Base-by-base conservation (phyloP, 352 stramenopile genomes). In the Globisporangium carolinianum region DNA sequence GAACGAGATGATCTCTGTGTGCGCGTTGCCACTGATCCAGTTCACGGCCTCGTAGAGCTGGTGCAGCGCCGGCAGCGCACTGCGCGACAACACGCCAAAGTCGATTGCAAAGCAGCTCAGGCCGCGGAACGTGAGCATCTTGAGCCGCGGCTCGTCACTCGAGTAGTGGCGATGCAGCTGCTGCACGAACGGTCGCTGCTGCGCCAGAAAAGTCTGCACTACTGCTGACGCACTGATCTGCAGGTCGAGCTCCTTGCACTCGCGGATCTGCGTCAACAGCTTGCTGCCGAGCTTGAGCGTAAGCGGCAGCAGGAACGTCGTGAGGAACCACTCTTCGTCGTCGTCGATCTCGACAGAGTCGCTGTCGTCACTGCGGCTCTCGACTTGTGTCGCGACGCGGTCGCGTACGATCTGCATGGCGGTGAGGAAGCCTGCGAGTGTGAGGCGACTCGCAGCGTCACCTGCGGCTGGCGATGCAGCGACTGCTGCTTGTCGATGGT, bases 1-100 rank as follows among this genome's bases (percentile, higher is more conserved):
- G 32, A 84, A 86, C 24, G 77, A 86, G 49, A 87, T 75, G 50
- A 87, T 66, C 39, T 84, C 75, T 0, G 77, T 86, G 58, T 86
- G 76, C 1, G 77, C 68, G 53, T 75, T 76, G 36, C 75, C 77
- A n/a, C 67, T 79, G 49, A 86, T 86, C 77, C 77, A 87, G 49
- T 87, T 83, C 42, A 83, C 60, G 6, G 77, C 73, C 46, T 87
- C 77, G 53, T 80, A 76, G 3, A 87, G 57, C 18, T 80, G 79
- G 47, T 83, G 68, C 18, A 86, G 55, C 10, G 63, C 63, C 3
- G 77, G 59, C 12, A 86, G 56, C 10, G 57, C 65, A 36, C 39
- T 49, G 41, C 47, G 46, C 18, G 63, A 58, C 32, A 83, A 52
- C 18, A 85, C n/a, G 6, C 47, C 68, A 63, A 87, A 87, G 53